A percentile compares a stretch with the other conserved stretches of the same genome.
phyloP scores from a whole-genome alignment of 148 eudicot species.

The Chenopodium formosanum region DNA sequence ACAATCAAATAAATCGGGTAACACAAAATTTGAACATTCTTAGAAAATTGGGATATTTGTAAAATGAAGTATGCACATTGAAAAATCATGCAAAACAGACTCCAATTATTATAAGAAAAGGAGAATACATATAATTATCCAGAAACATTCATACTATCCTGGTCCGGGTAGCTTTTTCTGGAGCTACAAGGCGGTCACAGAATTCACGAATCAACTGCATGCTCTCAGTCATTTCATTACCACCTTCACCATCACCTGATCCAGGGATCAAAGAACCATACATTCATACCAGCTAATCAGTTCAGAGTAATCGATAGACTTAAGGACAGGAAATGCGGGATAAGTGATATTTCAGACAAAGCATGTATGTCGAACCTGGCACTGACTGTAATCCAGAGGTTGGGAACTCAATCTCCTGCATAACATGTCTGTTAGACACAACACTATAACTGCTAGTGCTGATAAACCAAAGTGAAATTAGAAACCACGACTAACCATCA shows the following conservation, averaged over 20 bases:
- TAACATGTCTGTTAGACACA: slow-evolving; percentile 17
- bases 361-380: slow-evolving; percentile 50
- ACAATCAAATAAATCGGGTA: not conserved
- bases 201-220: slow-evolving; percentile 91
- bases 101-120: slow-evolving; percentile 11
- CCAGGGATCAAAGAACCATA: not conserved
- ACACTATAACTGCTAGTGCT: not conserved
- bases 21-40: not conserved
- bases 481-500: slow-evolving; percentile 63
- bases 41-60: not conserved
- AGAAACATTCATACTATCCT: slow-evolving; percentile 74
- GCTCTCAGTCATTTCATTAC: slow-evolving; percentile 94
- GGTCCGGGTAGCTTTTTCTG: slow-evolving; percentile 74
- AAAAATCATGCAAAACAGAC: not conserved
- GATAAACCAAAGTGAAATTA: not conserved
- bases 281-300: not conserved
- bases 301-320: not conserved
- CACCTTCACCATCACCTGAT: slow-evolving; percentile 97
- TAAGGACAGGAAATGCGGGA: not conserved
- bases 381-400: slow-evolving; percentile 91
- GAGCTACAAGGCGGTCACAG: slow-evolving; percentile 69
- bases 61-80: slow-evolving; percentile 1
- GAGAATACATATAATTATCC: slow-evolving; percentile 24
- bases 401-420: slow-evolving; percentile 95
- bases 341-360: not conserved